Evolutionary conservation across 805 yeast genomes (phyloP).

Genomic region (Ogataea dorogensis): DNA sequence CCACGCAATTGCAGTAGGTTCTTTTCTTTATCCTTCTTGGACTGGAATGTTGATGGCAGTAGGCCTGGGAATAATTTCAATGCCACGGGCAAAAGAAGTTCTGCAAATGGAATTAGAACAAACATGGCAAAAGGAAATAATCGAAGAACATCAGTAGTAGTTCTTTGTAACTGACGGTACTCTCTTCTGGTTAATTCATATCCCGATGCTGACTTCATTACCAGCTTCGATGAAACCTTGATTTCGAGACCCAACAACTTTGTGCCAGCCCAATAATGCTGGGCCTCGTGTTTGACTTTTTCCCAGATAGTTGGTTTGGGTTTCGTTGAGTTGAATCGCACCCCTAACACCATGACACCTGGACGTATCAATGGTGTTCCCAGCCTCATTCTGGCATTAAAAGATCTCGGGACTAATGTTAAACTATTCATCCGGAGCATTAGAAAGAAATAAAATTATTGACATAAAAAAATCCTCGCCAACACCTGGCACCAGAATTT

Average conservation of each 20-base stretch:
- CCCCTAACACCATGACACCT: background rate
- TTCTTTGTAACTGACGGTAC: constrained; percentile 81
- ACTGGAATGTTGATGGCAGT: constrained; percentile 88
- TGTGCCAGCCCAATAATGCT: constrained; percentile 94
- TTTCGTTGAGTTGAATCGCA: constrained; percentile 10
- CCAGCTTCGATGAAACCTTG: constrained; percentile 75
- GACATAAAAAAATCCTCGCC: constrained; percentile 9
- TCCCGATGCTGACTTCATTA: constrained; percentile 80
- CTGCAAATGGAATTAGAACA: constrained; percentile 92
- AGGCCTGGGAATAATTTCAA: constrained; percentile 86
- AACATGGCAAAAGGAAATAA: constrained; percentile 91
- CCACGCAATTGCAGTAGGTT: constrained; percentile 52
- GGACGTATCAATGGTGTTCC: background rate
- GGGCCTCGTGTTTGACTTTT: constrained; percentile 81
- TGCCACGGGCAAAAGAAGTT: constrained; percentile 83
- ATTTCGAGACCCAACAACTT: constrained; percentile 88
- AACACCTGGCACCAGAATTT: constrained; percentile 7
- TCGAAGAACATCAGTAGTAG: constrained; percentile 78
- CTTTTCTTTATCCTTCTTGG: constrained; percentile 54
- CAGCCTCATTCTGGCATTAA: background rate
- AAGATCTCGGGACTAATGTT: constrained; percentile 1
- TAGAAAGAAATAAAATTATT: constrained; percentile 1
- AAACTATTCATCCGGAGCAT: constrained; percentile 5
- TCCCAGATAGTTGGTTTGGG: constrained; percentile 70
- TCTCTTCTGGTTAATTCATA: constrained; percentile 92